A percentile compares a stretch with the other conserved stretches of the same genome.
These are phyloP conservation scores for Candida sphagnicola DNA, from an alignment of 805 yeast genomes.

Conservation along the genomic window DNA sequence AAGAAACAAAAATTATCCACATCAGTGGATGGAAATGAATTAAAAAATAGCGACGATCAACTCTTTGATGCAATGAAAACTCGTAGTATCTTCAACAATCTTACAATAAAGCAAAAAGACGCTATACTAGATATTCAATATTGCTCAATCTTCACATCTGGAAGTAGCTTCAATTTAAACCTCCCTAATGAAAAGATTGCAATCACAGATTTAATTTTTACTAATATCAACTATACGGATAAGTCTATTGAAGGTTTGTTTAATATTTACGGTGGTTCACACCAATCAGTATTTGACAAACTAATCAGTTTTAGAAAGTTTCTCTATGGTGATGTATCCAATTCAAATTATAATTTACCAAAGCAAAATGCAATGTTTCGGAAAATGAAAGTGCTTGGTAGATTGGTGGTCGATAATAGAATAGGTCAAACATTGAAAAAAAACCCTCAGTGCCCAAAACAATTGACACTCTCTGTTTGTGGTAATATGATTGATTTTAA, in stretches of 20 bases:
- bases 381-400: conserved; percentile 12
- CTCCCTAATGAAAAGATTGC: background rate
- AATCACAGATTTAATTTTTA: conserved; percentile 13
- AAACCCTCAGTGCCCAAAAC: background rate
- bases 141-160: conserved; percentile 19
- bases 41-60: no score
- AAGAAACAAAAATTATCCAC: conserved; percentile 1
- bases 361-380: conserved; percentile 6
- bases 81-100: conserved; percentile 1
- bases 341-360: conserved; percentile 4
- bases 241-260: conserved; percentile 17
- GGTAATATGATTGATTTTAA: conserved; percentile 36
- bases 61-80: background rate
- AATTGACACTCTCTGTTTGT: conserved; percentile 8
- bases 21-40: background rate
- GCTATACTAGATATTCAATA: conserved; percentile 16
- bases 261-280: conserved; percentile 6
- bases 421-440: conserved; percentile 3
- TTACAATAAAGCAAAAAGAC: conserved; percentile 10
- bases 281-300: background rate
- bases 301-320: conserved; percentile 9
- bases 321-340: conserved; percentile 10
- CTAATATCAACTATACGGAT: conserved; percentile 16
- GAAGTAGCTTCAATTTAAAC: conserved; percentile 8
- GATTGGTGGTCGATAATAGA: conserved; percentile 7